Evolutionary conservation across 2,329 filamentous ascomycete species (phyloP).

Genomic region (Cordyceps farinosa): DNA sequence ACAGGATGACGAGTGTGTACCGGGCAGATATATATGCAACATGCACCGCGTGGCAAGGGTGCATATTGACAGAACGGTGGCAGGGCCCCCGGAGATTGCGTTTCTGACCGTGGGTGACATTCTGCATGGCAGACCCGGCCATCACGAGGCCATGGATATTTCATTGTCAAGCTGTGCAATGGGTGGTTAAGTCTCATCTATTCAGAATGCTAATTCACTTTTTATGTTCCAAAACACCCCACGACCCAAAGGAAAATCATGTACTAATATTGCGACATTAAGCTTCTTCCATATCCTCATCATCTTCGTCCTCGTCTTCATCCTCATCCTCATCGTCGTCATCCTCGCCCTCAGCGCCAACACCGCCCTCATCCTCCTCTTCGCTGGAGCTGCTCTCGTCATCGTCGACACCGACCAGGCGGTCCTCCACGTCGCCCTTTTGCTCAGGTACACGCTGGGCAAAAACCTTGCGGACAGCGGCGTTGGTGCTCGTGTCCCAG

Average conservation of each 20-base stretch:
- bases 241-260: neutral
- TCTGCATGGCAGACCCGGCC: neutral
- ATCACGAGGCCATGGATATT: constrained; percentile 1
- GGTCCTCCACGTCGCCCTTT: constrained; percentile 63
- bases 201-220: constrained; percentile 16
- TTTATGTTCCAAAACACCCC: constrained; percentile 14
- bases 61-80: neutral
- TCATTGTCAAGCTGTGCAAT: neutral
- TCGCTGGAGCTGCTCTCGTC: constrained; percentile 65
- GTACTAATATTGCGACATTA: neutral
- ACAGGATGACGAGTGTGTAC: neutral
- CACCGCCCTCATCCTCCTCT: constrained; percentile 50
- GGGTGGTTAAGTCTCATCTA: neutral
- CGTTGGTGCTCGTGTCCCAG: constrained; percentile 96
- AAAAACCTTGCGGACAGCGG: constrained; percentile 79
- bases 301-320: constrained; percentile 33
- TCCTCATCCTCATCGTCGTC: constrained; percentile 34
- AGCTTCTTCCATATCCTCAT: constrained; percentile 44
- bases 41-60: constrained; percentile 3
- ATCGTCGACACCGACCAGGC: constrained; percentile 69
- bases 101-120: neutral
- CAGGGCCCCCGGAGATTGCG: neutral
- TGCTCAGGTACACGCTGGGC: constrained; percentile 60
- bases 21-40: constrained; percentile 3
- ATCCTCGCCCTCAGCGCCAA: constrained; percentile 50